Base-by-base conservation (phyloP, 2,329 filamentous ascomycete species). In the Sporothrix mexicana region DNA sequence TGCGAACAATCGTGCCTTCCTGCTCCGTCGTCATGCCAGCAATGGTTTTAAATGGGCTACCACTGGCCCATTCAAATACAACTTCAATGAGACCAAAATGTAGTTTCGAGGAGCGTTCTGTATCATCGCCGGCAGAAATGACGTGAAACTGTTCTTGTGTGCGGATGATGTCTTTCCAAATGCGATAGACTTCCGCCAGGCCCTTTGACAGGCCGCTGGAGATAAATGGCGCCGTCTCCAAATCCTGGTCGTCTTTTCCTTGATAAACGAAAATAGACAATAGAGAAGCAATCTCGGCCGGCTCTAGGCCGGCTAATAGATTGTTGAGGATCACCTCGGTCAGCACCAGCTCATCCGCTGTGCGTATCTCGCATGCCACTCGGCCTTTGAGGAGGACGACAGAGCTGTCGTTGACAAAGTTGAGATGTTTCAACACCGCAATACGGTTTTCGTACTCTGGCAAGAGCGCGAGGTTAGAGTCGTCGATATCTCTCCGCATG, bases 21-120 rank as follows among this genome's bases (percentile, higher is more conserved):
- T 98, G 90, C 73, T 99, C 95, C 80, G 98, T 95, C 8, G 96
- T 99, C 79, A 99, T 84, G 76, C 95, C 93, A 0, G 95, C 98
- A 77, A 99, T 99, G 76, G 96, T 95, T 83, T 97, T 97, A 86
- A 99, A 99, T 70, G 93, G 95, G 94, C 98, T 98, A 36, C 96
- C 96, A 68, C 94, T 87, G 10, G 96, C 96, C 96, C 96, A 99
- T 82, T 99, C 96, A 80, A 98, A 98, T 47, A 99, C 97, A 0
- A 99, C 96, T 82, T 99, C 96, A 80, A 97, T 94, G 72, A 99
- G 88, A 0, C 95, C 96, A 80, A 99, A 99, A 10, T 95, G 88
- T 1, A 95, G 94, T 71, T 91, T 88, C 74, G 90, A 94, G 49
- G 93, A 92, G 79, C 98, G 98, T 81, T 98, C 95, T 73, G 91